Evolutionary conservation across 305 asterid species (phyloP), one percentile per base, ranked within the genome.

Genomic region (Fraxinus floribunda): DNA sequence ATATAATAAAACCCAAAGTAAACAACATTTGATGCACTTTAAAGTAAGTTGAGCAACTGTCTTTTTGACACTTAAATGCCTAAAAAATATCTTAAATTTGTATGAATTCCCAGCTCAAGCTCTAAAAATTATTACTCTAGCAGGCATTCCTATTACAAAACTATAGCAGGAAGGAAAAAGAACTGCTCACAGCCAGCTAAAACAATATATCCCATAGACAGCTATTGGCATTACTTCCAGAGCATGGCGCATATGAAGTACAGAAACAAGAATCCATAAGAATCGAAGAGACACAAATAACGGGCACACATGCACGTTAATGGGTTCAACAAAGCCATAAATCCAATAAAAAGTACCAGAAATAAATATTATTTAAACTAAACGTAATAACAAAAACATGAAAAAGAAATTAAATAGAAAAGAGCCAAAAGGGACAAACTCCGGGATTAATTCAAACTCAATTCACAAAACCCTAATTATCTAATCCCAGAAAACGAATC

Each of bases 301-400:
- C 80, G 36, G 52, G 52, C 79, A 75, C 70, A 79, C 78, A 70
- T 57, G 57, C 81, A 39, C 38, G 62, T 60, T n/a, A 73, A 78
- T 41, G 55, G 64, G 32, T 75, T 15, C 60, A 74, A 71, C 24
- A 55, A 57, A 81, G 79, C 85, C 85, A 78, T 64, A 55, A 78
- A 52, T 82, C 52, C 82, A 83, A 77, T 41, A 6, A 34, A 71
- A 70, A 76, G 18, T 60, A 34, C 10, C 22, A 78, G 4, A 26
- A 68, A 13, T 3, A 79, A 79, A 34, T 18, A 15, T 38, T 57
- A 20, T 57, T 18, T 18, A 57, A 57, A 57, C 29, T 6, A 57
- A 57, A 57, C 35, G 49, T 35, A 75, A 64, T 78, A 80, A 13
- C 62, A 81, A 55, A 78, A 83, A 66, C 84, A 76, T 15, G 35